Conservation (phyloP, 2,329 filamentous ascomycete genomes). For the Colletotrichum sublineola region DNA sequence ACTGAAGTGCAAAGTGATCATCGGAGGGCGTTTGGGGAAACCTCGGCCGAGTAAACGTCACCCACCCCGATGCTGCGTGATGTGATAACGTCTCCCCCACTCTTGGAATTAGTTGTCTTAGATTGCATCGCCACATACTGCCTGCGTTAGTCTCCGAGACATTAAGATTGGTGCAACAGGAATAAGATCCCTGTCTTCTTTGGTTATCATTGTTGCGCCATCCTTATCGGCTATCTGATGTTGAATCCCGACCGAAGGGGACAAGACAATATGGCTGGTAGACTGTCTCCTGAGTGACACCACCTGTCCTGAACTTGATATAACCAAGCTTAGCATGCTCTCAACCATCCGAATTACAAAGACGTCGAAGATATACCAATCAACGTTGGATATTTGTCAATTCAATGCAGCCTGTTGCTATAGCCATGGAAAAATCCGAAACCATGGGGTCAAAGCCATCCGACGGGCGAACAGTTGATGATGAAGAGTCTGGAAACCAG, state of each 20-base stretch:
- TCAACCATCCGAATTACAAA: neutral
- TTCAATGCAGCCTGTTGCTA: neutral
- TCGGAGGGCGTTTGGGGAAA: no score
- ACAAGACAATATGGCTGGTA: neutral
- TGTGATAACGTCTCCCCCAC: neutral
- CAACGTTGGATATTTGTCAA: neutral
- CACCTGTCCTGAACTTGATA: neutral
- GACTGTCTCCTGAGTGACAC: neutral
- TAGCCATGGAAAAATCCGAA: neutral
- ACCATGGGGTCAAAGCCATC: neutral
- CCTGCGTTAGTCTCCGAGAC: neutral
- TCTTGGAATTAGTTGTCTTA: neutral
- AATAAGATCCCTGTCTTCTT: neutral
- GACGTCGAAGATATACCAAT: fast-evolving
- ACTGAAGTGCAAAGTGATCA: neutral
- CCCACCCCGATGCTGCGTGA: neutral
- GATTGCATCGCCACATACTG: neutral
- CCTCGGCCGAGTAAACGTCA: no score
- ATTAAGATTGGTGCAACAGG: neutral
- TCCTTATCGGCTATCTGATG: neutral
- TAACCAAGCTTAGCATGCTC: neutral
- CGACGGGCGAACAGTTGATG: neutral
- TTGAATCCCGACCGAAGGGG: neutral
- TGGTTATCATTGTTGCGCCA: neutral
- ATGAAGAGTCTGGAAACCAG: constrained; percentile 12